Evolutionary conservation across 2,329 filamentous ascomycete species (phyloP).

Genomic region (Colletotrichum truncatum): DNA sequence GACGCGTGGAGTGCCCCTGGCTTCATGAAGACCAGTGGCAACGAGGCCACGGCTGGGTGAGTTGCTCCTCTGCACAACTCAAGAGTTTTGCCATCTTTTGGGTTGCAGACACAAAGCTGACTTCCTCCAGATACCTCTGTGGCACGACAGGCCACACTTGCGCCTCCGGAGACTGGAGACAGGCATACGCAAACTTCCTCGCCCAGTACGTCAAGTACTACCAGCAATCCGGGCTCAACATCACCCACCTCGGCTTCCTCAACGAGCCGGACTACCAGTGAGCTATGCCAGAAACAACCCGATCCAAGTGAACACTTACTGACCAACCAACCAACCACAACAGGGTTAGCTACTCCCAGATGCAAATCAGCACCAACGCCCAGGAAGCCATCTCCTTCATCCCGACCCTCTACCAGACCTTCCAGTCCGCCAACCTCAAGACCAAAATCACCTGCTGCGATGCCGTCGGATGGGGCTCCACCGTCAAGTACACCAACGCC

Average conservation of each 20-base stretch:
- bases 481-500: constrained; percentile 44
- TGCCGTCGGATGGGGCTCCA: constrained; percentile 48
- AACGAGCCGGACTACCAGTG: constrained; percentile 31
- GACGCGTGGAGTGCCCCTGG: constrained; percentile 58
- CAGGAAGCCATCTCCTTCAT: constrained; percentile 34
- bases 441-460: constrained; percentile 46
- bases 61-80: background rate
- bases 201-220: constrained; percentile 59
- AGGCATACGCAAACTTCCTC: constrained; percentile 58
- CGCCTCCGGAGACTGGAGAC: constrained; percentile 53
- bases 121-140: constrained; percentile 41
- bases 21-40: constrained; percentile 57
- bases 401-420: constrained; percentile 10
- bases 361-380: constrained; percentile 42
- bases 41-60: constrained; percentile 38
- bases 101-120: background rate
- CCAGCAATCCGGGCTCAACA: constrained; percentile 48
- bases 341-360: constrained; percentile 46
- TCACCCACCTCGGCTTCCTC: constrained; percentile 45
- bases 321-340: constrained; percentile 12
- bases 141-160: constrained; percentile 48
- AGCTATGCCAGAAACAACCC: no score
- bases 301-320: no score
- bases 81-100: no score
- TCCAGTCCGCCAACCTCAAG: background rate